phyloP scores from a whole-genome alignment of 805 yeast species.

The Yamadazyma scolyti region DNA sequence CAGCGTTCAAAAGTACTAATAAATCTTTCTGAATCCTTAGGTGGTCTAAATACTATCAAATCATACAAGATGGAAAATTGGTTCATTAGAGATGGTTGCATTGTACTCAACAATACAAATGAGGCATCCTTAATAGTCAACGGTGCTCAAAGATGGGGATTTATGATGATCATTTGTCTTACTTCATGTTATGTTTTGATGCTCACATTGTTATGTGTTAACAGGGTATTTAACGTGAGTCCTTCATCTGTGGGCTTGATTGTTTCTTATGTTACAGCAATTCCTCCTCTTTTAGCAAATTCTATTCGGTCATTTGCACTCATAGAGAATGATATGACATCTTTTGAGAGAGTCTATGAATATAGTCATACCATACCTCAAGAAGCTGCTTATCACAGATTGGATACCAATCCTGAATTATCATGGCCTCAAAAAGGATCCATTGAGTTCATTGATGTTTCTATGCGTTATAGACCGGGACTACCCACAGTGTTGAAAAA shows the following conservation, averaged over 20 bases:
- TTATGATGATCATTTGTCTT: conserved; percentile 19
- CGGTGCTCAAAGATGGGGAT: conserved; percentile 36
- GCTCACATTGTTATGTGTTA: conserved; percentile 28
- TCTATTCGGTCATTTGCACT: conserved; percentile 27
- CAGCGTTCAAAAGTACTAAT: conserved; percentile 35
- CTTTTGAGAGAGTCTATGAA: conserved; percentile 32
- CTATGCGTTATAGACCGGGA: conserved; percentile 55
- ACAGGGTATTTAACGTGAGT: conserved; percentile 26
- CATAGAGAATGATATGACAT: conserved; percentile 38
- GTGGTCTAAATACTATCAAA: conserved; percentile 33
- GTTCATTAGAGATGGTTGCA: conserved; percentile 22
- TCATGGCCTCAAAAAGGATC: conserved; percentile 50
- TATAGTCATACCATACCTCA: conserved; percentile 56
- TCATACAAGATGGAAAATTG: conserved; percentile 22
- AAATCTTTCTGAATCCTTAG: conserved; percentile 32
- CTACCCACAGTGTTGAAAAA: conserved; percentile 55
- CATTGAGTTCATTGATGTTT: conserved; percentile 46
- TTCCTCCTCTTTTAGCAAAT: conserved; percentile 29
- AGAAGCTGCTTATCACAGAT: conserved; percentile 58
- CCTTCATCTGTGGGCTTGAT: conserved; percentile 36
- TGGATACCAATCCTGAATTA: conserved; percentile 38
- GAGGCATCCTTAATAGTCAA: conserved; percentile 32
- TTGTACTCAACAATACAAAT: conserved; percentile 24
- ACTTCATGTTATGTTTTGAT: conserved; percentile 17
- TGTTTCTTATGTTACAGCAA: conserved; percentile 27